Evolutionary conservation across 176 grass and related monocot species (phyloP).

Genomic region (Luzula sylvatica): DNA sequence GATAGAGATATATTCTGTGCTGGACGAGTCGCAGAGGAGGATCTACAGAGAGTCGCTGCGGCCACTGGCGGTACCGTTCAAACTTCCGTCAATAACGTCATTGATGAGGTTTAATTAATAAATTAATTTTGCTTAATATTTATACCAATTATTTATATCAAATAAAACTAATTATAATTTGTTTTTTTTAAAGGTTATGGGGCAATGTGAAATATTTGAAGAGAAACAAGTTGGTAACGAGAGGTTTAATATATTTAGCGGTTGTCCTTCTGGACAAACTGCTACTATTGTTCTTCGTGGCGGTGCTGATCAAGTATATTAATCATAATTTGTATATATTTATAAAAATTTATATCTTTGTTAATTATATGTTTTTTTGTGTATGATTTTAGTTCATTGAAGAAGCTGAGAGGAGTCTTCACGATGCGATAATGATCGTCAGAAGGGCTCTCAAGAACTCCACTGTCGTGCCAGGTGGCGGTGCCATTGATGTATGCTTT

Average conservation of each 20-base stretch:
- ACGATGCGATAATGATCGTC: conserved; percentile 97
- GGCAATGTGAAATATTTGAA: conserved; percentile 81
- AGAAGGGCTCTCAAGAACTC: conserved; percentile 94
- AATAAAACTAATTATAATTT: not conserved
- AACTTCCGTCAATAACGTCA: conserved; percentile 82
- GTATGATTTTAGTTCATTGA: conserved; percentile 61
- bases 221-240: conserved; percentile 97
- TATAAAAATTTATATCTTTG: not conserved
- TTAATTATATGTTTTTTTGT: conserved; percentile 13
- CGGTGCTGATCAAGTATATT: conserved; percentile 79
- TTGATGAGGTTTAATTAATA: conserved; percentile 39
- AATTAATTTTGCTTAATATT: too few species aligned
- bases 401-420: conserved; percentile 96
- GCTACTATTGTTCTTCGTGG: conserved; percentile 90
- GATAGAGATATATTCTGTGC: conserved; percentile 96
- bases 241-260: conserved; percentile 89
- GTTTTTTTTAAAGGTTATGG: conserved; percentile 58
- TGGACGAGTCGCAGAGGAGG: conserved; percentile 79
- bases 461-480: conserved; percentile 91
- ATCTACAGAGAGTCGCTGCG: conserved; percentile 77
- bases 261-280: conserved; percentile 81
- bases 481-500: conserved; percentile 72
- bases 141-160: not conserved
- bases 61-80: conserved; percentile 86
- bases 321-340: not conserved